Evolutionary conservation across 371 early-diverging fungal genomes (phyloP).

Genomic region (Encephalitozoon hellem): DNA sequence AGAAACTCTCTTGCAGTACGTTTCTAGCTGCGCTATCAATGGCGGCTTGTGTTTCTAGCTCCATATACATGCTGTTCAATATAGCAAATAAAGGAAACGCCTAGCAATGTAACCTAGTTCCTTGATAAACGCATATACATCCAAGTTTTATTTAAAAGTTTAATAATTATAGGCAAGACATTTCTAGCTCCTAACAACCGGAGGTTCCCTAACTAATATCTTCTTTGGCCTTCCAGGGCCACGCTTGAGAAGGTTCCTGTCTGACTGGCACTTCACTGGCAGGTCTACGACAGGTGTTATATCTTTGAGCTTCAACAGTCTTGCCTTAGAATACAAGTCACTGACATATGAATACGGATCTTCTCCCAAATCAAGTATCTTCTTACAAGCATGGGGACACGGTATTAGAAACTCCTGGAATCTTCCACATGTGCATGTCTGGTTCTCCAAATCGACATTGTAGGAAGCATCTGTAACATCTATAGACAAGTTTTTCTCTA

Average conservation of each 20-base stretch:
- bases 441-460: constrained; percentile 48
- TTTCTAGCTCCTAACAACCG: not conserved
- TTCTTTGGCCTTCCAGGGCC: constrained; percentile 50
- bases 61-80: not conserved
- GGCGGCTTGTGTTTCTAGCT: not conserved
- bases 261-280: constrained; percentile 17
- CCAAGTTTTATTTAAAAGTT: not conserved
- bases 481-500: constrained; percentile 38
- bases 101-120: not conserved
- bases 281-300: constrained; percentile 30
- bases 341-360: constrained; percentile 34
- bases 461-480: constrained; percentile 12
- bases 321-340: constrained; percentile 21
- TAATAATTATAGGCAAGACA: not conserved
- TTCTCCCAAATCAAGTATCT: constrained; percentile 7
- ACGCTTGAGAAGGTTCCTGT: constrained; percentile 24
- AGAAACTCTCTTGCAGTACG: not conserved
- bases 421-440: constrained; percentile 56
- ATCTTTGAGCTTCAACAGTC: constrained; percentile 7
- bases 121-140: not conserved
- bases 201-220: not conserved
- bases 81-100: not conserved
- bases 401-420: constrained; percentile 58
- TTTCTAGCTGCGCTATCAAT: not conserved
- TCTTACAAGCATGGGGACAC: constrained; percentile 56